Evolutionary conservation across 805 yeast species (phyloP), one percentile per base, ranked within the genome.

Genomic region (Candida cerambycidarum): DNA sequence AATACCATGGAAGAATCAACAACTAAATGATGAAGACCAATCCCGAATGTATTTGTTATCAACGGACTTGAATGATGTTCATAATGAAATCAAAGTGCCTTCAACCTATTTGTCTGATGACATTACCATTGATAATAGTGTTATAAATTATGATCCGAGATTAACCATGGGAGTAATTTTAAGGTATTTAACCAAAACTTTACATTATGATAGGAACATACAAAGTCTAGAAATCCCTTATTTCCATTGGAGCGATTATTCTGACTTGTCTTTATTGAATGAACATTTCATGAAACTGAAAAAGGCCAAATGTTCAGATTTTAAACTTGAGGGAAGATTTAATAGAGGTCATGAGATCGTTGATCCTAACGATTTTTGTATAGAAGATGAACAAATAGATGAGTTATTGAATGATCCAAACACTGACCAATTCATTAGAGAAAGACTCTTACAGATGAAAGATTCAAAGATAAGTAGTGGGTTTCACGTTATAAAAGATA

Each of bases 231-330:
- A 39, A 30, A 10, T 49, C 13, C 53, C 66, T 1, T 49, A 41
- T 40, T 65, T 65, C 43, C 65, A 63, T 46, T 65, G 68, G 68
- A 51, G 54, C n/a, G 70, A 65, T 46, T 63, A 55, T 47, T 44
- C 44, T 6, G 64, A 63, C 39, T 44, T 61, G 39, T 46, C 64
- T 2, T 10, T 25, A 7, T 43, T 65, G 9, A 47, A 62, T 34
- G 36, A 45, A 10, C 44, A 53, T 42, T 40, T 46, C 23, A 40
- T 53, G 6, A 25, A 25, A 9, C 44, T 46, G 1, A 37, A 48
- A 1, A 60, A 60, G 44, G 25, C 13, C 2, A 29, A 31, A 2
- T 64, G 69, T 44, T 21, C 42, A 1, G 32, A 33, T 4, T 30
- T 36, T 30, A 54, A 60, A 32, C 60, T 57, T 32, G 43, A 51